Evolutionary conservation across 2,329 filamentous ascomycete species (phyloP).

Genomic region (Chrysosporium keratinophilum): DNA sequence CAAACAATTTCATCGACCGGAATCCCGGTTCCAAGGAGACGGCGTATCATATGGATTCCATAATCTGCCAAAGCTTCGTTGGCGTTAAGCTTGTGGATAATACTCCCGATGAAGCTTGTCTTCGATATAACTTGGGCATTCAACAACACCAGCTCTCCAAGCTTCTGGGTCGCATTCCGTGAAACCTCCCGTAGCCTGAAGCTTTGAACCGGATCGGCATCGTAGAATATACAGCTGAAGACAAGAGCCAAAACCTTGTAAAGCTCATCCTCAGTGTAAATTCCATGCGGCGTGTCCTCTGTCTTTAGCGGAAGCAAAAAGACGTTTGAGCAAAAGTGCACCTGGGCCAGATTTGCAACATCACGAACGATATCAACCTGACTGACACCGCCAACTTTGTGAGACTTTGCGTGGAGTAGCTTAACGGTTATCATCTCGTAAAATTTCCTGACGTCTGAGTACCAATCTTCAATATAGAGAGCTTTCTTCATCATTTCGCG

Average conservation of each 20-base stretch:
- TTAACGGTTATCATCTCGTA: slow-evolving; percentile 17
- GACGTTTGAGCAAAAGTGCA: slow-evolving; percentile 21
- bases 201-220: slow-evolving; percentile 39
- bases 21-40: slow-evolving; percentile 40
- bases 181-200: slow-evolving; percentile 39
- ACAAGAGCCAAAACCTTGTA: slow-evolving; percentile 41
- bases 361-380: slow-evolving; percentile 22
- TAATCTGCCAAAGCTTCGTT: slow-evolving; percentile 39
- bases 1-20: slow-evolving; percentile 44
- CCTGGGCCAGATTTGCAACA: slow-evolving; percentile 20
- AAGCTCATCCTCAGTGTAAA: slow-evolving; percentile 46
- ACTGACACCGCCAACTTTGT: slow-evolving; percentile 35
- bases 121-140: slow-evolving; percentile 32
- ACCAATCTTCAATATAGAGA: slow-evolving; percentile 16
- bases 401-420: slow-evolving; percentile 28
- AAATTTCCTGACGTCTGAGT: slow-evolving; percentile 16
- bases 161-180: slow-evolving; percentile 29
- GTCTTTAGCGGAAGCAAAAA: slow-evolving; percentile 22
- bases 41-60: slow-evolving; percentile 47
- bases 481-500: slow-evolving; percentile 17
- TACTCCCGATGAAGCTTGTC: slow-evolving; percentile 24
- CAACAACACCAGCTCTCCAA: slow-evolving; percentile 33
- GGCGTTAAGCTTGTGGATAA: slow-evolving; percentile 24
- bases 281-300: slow-evolving; percentile 20
- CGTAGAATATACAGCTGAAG: slow-evolving; percentile 40